These are phyloP conservation scores for Coffea canephora DNA, from an alignment of 257 asterid species.

Conservation along the genomic window DNA sequence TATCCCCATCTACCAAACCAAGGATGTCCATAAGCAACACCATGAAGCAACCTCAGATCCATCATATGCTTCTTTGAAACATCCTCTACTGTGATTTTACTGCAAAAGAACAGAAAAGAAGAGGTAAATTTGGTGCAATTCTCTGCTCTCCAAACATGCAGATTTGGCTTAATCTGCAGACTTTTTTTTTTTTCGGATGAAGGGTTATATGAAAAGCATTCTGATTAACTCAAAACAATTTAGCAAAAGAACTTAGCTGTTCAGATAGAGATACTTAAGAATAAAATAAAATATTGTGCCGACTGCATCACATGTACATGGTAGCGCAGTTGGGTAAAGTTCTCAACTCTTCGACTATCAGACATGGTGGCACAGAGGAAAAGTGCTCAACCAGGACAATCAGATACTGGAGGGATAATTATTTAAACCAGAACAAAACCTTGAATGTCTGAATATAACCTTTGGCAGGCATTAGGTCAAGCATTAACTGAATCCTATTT, in stretches of 20 bases:
- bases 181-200: background rate
- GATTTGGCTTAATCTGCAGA: background rate
- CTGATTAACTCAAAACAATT: background rate
- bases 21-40: constrained; percentile 79
- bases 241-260: background rate
- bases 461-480: background rate
- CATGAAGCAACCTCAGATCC: constrained; percentile 81
- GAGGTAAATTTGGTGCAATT: background rate
- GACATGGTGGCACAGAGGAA: background rate
- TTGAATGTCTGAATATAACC: background rate
- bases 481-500: background rate
- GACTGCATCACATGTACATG: background rate
- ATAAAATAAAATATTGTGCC: background rate
- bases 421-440: background rate
- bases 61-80: constrained; percentile 62
- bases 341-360: background rate
- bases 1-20: constrained; percentile 98
- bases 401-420: background rate
- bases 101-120: constrained; percentile 25
- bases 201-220: background rate
- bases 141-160: background rate
- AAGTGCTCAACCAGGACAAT: background rate
- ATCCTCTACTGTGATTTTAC: constrained; percentile 84
- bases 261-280: background rate
- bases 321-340: background rate